These are phyloP conservation scores for Beta vulgaris DNA, from an alignment of 148 eudicot species.

Conservation along the genomic window DNA sequence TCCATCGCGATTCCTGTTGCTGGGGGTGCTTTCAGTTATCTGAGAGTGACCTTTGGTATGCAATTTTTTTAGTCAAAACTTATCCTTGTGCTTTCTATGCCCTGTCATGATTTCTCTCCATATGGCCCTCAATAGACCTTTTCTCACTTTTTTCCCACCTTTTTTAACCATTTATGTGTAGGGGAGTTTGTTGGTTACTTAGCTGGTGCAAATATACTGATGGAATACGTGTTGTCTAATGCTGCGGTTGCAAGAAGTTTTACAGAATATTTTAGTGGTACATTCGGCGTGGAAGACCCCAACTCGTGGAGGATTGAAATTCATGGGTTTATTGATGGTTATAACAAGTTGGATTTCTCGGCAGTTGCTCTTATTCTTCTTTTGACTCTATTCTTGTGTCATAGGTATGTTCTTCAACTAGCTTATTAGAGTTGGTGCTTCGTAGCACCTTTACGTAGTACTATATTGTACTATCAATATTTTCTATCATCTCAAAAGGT, in stretches of 20 bases:
- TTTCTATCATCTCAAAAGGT: neutral
- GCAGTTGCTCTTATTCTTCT: constrained; percentile 74
- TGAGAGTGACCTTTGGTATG: constrained; percentile 82
- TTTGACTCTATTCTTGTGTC: constrained; percentile 62
- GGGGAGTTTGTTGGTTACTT: constrained; percentile 80
- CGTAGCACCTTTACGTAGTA: neutral
- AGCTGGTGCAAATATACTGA: constrained; percentile 76
- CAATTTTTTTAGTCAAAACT: neutral
- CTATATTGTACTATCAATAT: no score
- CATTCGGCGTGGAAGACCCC: constrained; percentile 62
- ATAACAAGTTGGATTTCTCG: constrained; percentile 73
- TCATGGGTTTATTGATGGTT: constrained; percentile 53
- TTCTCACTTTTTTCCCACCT: constrained; percentile 9
- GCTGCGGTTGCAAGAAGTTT: constrained; percentile 87
- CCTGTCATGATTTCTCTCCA: neutral
- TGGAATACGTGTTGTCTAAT: constrained; percentile 83
- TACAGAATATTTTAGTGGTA: constrained; percentile 61
- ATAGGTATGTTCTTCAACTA: constrained; percentile 43
- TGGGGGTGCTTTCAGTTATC: constrained; percentile 82
- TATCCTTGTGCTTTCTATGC: constrained; percentile 1
- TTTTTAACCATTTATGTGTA: constrained; percentile 26
- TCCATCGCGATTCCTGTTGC: constrained; percentile 72
- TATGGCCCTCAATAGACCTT: neutral
- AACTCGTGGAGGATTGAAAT: constrained; percentile 64
- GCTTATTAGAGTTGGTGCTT: neutral